These are phyloP conservation scores for Hippophae rhamnoides DNA, from an alignment of 306 rosid genomes.

Conservation along the genomic window DNA sequence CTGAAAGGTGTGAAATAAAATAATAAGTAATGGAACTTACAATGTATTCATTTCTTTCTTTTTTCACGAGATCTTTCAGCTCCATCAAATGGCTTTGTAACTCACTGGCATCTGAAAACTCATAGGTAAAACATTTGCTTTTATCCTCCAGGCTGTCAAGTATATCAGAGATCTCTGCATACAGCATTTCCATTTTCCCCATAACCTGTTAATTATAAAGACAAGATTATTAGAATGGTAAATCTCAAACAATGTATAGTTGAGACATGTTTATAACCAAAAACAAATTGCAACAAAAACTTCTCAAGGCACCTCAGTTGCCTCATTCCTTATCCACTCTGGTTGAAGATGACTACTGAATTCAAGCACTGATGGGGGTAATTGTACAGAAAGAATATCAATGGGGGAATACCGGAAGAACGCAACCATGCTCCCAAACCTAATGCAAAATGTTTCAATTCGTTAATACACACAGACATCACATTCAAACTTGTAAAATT, in stretches of 20 bases:
- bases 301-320: constrained; percentile 52
- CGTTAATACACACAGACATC: neutral
- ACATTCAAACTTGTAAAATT: constrained; percentile 20
- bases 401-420: constrained; percentile 89
- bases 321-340: constrained; percentile 73
- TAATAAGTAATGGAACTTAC: constrained; percentile 30
- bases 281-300: neutral
- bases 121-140: constrained; percentile 31
- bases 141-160: constrained; percentile 56
- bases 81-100: constrained; percentile 46
- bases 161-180: constrained; percentile 62
- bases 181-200: constrained; percentile 60
- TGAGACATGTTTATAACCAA: neutral
- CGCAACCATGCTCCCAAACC: constrained; percentile 95
- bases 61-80: constrained; percentile 60
- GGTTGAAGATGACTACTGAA: constrained; percentile 57
- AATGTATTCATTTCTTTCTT: constrained; percentile 61
- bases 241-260: constrained; percentile 5
- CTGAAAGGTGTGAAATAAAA: constrained; percentile 7
- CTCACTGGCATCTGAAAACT: constrained; percentile 35
- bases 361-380: constrained; percentile 77
- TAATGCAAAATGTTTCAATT: constrained; percentile 13
- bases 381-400: constrained; percentile 72
- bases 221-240: constrained; percentile 13
- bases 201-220: constrained; percentile 37